Base-by-base conservation (phyloP, 2,329 filamentous ascomycete genomes). In the Fusarium pininemorale region DNA sequence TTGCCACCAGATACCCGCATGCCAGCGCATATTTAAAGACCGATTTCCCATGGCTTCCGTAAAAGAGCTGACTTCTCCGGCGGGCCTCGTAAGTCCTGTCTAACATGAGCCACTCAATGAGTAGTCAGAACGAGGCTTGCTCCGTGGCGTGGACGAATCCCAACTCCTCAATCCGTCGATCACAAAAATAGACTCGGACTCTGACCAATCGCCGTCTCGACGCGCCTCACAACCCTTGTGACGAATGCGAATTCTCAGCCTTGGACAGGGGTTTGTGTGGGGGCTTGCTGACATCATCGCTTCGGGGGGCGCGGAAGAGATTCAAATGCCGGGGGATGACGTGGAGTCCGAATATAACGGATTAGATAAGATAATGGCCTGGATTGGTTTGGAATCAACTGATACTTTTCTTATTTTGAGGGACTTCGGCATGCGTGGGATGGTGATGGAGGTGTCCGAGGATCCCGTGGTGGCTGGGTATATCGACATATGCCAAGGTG, bases 91-190 rank as follows among this genome's bases (percentile, higher is more conserved):
- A 44, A 66, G 42, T 55, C 26, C n/a, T 45, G 12, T 39, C 22
- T 13, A 24, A 53, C 38, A 58, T 66, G n/a, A 67, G 64, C 64
- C 64, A 67, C 63, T 59, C 22, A 44, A 30, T 66, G 63, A 64
- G 37, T 44, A 58, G 37, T 59, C 32, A 24, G 24, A 42, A 30
- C 37, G 64, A 67, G 64, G 64, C 64, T 67, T 66, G 62, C 16
- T 42, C 22, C 18, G 47, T 37, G 37, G 45, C 59, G 42, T 44
- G 32, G 51, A 42, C 64, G 44, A 59, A 66, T 67, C 50, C 50
- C 24, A 45, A n/a, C 26, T 26, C 42, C 28, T 30, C 41, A 32
- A 39, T 38, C 22, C 24, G 50, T 20, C 26, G 15, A 58, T 44
- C 50, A 56, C 16, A 67, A 67, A 67, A 67, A 67, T 67, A 67